Base-by-base conservation (phyloP, 352 stramenopile genomes). In the Pythium monospermum region DNA sequence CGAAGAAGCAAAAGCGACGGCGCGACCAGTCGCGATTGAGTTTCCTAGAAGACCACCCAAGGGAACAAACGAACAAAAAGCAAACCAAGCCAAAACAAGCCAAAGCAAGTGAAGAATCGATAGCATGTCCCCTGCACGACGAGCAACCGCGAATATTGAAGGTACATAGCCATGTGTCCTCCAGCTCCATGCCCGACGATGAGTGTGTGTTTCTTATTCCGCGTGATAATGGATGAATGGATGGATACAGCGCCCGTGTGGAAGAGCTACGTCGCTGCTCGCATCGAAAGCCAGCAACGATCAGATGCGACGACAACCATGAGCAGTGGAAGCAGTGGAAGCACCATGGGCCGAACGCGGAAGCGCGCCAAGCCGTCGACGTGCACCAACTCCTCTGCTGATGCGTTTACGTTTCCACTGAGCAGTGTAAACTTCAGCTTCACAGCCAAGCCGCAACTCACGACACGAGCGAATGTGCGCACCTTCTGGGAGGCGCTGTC, bases 401-500 rank as follows among this genome's bases (percentile, higher is more conserved):
- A 42, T 26, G 6, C 10, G 1, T 22, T 13, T 15, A 23, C 27
- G 7, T 12, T 30, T 39, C 26, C 4, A 21, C 27, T 36, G 16
- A 0, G 18, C 3, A 8, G 12, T 12, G 16, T 8, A 11, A n/a
- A 23, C 32, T 28, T 12, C 0, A 44, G 42, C 10, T 50, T 55
- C n/a, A 21, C 23, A 15, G 36, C 8, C 7, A 59, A 57, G 42
- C 40, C 38, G 36, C 59, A 46, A 39, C 16, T 35, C 16, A 37
- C 44, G 12, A 63, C 50, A 15, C 56, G 53, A 21, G 41, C 33
- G 18, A 73, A 61, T 30, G 55, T 91, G 28, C 69, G 70, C 8
- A 37, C 61, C 0, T 93, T 87, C 56, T 93, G 83, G 83, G 67
- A 87, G 21, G 60, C 70, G 10, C 68, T 93, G 33, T 81, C 55